phyloP scores from a whole-genome alignment of 192 early-diverging fungal species.

The Geranomyces michiganensis region DNA sequence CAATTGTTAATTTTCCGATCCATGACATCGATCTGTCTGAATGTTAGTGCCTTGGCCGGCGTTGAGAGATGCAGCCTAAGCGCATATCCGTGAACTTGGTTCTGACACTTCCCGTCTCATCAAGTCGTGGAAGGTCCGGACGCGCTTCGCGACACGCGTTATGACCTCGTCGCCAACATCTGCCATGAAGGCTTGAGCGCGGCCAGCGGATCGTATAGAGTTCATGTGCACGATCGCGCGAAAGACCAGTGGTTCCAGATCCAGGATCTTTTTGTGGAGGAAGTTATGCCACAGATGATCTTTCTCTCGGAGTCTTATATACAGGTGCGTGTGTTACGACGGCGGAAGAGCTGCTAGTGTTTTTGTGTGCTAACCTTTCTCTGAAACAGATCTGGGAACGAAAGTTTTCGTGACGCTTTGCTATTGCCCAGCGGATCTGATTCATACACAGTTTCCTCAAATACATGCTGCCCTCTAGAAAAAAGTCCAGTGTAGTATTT shows the following conservation, averaged over 20 bases:
- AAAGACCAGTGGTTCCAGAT: slow-evolving; percentile 93
- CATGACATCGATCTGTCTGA: slow-evolving; percentile 82
- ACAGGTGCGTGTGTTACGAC: slow-evolving; percentile 59
- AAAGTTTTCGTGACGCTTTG: background rate
- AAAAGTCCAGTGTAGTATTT: too few species aligned
- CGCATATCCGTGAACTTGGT: too few species aligned
- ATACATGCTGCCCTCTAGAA: too few species aligned
- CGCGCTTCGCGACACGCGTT: slow-evolving; percentile 54
- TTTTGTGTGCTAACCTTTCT: background rate
- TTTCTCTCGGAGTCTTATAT: slow-evolving; percentile 90
- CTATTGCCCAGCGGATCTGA: too few species aligned
- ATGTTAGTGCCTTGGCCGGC: slow-evolving; percentile 50
- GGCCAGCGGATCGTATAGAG: slow-evolving; percentile 76
- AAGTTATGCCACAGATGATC: slow-evolving; percentile 93
- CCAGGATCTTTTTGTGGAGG: slow-evolving; percentile 91
- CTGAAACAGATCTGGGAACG: slow-evolving; percentile 7
- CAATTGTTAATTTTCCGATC: slow-evolving; percentile 94
- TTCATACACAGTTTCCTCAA: too few species aligned
- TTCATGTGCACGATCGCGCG: slow-evolving; percentile 75
- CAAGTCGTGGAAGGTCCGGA: slow-evolving; percentile 54
- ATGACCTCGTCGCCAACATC: slow-evolving; percentile 90
- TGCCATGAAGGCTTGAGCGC: slow-evolving; percentile 81
- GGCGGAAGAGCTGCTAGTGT: background rate
- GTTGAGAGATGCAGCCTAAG: background rate
- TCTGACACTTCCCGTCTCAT: too few species aligned